A percentile compares a stretch with the other conserved stretches of the same genome.
These are phyloP conservation scores for Leccinum subgranulosum DNA, from an alignment of 768 basidiomycete genomes.

Conservation along the genomic window DNA sequence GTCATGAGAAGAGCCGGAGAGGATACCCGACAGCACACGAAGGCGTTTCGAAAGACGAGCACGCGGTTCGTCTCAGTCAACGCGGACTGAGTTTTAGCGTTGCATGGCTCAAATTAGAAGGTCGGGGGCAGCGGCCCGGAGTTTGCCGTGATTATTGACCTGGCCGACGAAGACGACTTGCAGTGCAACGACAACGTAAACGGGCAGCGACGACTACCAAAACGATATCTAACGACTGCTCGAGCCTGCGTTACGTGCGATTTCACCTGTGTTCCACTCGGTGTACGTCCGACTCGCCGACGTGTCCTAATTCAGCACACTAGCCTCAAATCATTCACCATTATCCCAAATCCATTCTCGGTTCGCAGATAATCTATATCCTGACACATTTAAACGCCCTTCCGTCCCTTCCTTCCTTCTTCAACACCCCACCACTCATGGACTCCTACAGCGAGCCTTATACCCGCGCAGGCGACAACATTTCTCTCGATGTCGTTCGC, in stretches of 20 bases:
- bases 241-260: not conserved
- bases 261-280: not conserved
- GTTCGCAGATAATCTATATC: conserved; percentile 28
- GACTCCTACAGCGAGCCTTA: conserved; percentile 75
- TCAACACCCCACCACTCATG: conserved; percentile 37
- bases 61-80: conserved; percentile 11
- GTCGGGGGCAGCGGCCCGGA: conserved; percentile 12
- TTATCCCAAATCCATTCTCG: conserved; percentile 24
- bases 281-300: not conserved
- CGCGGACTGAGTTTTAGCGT: conserved; percentile 9
- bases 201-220: conserved; percentile 2
- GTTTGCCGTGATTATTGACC: conserved; percentile 10
- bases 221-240: not conserved
- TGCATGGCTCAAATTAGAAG: conserved; percentile 14
- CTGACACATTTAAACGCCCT: conserved; percentile 18
- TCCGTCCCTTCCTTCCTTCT: not conserved
- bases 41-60: not conserved
- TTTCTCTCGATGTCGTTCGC: conserved; percentile 71
- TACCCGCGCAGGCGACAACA: conserved; percentile 59
- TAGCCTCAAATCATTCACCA: conserved; percentile 17
- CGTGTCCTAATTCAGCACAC: conserved; percentile 28
- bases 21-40: conserved; percentile 8
- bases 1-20: conserved; percentile 1
- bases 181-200: not conserved
- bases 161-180: not conserved